Base-by-base conservation (phyloP, 768 basidiomycete genomes). In the Kwoniella heveanensis region DNA sequence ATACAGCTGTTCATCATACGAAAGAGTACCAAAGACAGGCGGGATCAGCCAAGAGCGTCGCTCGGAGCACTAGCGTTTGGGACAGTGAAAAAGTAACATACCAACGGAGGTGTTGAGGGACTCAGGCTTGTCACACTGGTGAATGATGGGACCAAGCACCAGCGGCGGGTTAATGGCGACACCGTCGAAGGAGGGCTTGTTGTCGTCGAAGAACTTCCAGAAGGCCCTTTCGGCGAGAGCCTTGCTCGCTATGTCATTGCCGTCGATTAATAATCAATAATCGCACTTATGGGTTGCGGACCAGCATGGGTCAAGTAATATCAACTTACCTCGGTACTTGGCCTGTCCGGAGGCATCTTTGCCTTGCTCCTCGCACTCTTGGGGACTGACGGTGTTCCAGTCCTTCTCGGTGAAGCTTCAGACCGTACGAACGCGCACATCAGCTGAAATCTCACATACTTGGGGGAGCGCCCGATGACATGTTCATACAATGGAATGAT, bases 31-130 rank as follows among this genome's bases (percentile, higher is more conserved):
- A 36, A 36, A 13, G 32, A 36, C 12, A 57, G 5, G 7, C 4
- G 17, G 17, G 36, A 46, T 39, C 24, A 44, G 32, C 22, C 6
- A 21, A 17, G 39, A 24, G 6, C 9, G 10, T 19, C 6, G 7
- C 7, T 47, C 15, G 19, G 46, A 22, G 7, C 46, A 22, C 22
- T 22, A 47, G 46, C 46, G 15, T 47, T 22, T 47, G 5, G n/a
- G 22, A 19, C 5, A 47, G 19, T 22, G 46, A 5, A 7, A 8
- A 5, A 19, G 19, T 19, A 19, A 39, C 10, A 1, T 37, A 74
- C 72, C 72, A 46, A 79, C 77, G 8, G 77, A 79, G 29, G 79
- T 78, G 79, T 84, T 84, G 60, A 85, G 71, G 47, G 70, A 56
- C 29, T 81, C 81, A 36, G 79, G 74, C 19, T 60, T 67, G 25